These are phyloP conservation scores for Coccomyxa sp. DNA, from an alignment of 139 green algal species.

Conservation along the genomic window DNA sequence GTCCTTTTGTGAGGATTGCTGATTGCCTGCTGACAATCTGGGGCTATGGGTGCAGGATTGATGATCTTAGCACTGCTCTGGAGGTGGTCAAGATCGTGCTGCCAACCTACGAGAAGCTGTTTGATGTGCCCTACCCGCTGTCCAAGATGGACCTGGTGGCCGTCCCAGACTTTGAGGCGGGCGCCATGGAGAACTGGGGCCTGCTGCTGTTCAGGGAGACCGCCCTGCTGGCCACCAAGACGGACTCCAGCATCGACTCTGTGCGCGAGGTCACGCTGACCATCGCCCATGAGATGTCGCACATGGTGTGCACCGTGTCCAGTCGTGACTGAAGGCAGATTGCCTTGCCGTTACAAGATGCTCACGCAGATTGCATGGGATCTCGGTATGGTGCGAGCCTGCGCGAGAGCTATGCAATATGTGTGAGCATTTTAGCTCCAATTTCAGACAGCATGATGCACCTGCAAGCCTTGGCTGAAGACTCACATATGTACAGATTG, in stretches of 20 bases:
- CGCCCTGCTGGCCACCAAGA: constrained; percentile 57
- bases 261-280: constrained; percentile 44
- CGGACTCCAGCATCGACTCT: constrained; percentile 17
- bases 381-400: too few relatives aligned
- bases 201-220: constrained; percentile 71
- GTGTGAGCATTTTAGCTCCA: too few relatives aligned
- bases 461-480: background rate
- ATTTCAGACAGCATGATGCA: too few relatives aligned
- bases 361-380: too few relatives aligned
- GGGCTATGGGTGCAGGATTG: constrained; percentile 11
- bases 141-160: constrained; percentile 88
- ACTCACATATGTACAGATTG: too few relatives aligned
- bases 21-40: background rate
- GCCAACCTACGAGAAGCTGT: constrained; percentile 33
- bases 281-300: constrained; percentile 83
- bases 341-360: too few relatives aligned
- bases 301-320: constrained; percentile 48
- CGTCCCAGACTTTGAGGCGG: constrained; percentile 85
- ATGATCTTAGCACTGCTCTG: constrained; percentile 25
- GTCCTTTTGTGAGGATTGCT: background rate
- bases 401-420: too few relatives aligned
- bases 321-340: too few relatives aligned
- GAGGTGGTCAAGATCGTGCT: constrained; percentile 34
- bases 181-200: constrained; percentile 97
- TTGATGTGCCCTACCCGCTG: constrained; percentile 62